phyloP scores from a whole-genome alignment of 2,329 filamentous ascomycete genomes.

The Xylariomycetidae sp. region DNA sequence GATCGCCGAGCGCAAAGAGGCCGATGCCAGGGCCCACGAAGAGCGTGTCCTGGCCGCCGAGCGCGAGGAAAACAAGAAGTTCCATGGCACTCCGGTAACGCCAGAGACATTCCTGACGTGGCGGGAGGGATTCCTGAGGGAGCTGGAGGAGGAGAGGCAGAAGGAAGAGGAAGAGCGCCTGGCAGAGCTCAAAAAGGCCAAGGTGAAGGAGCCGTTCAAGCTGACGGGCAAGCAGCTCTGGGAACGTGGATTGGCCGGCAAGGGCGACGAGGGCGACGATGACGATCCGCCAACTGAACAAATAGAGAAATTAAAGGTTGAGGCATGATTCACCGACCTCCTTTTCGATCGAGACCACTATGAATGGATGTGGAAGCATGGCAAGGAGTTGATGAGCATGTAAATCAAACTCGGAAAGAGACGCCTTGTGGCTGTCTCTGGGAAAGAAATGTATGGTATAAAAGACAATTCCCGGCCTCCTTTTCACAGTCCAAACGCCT shows the following conservation, averaged over 20 bases:
- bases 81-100: slow-evolving; percentile 87
- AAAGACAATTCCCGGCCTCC: too few species aligned
- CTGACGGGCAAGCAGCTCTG: slow-evolving; percentile 73
- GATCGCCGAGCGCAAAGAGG: slow-evolving; percentile 67
- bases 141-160: slow-evolving; percentile 71
- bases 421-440: too few species aligned
- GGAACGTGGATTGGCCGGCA: slow-evolving; percentile 68
- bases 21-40: slow-evolving; percentile 52
- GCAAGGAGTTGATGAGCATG: too few species aligned
- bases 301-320: slow-evolving; percentile 69
- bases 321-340: too few species aligned
- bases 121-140: slow-evolving; percentile 71
- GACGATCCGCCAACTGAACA: slow-evolving; percentile 52
- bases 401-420: too few species aligned
- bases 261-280: slow-evolving; percentile 63
- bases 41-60: slow-evolving; percentile 58
- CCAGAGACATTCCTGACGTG: slow-evolving; percentile 79
- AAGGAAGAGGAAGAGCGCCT: slow-evolving; percentile 70
- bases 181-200: slow-evolving; percentile 78
- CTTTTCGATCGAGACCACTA: too few species aligned
- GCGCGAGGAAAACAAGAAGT: slow-evolving; percentile 93
- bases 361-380: too few species aligned
- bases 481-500: too few species aligned
- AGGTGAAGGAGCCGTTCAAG: slow-evolving; percentile 67
- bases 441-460: too few species aligned